A percentile compares a stretch with the other conserved stretches of the same genome.
phyloP scores from a whole-genome alignment of 1,284 basidiomycete species.

The Flammula alnicola region DNA sequence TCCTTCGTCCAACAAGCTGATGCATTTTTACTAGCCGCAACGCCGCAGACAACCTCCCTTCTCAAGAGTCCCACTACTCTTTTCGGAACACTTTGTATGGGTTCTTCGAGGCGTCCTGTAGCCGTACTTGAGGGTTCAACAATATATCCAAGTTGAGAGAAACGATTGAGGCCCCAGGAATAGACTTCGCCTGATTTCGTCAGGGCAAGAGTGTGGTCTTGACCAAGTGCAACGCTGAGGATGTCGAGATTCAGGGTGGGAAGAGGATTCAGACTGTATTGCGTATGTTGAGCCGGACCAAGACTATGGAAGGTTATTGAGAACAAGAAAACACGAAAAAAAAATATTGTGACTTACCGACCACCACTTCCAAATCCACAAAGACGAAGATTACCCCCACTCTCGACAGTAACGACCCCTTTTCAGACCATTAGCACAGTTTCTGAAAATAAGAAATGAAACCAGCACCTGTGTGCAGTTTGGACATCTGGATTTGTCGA shows the following conservation, averaged over 20 bases:
- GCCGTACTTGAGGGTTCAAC: slow-evolving; percentile 57
- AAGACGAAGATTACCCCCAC: slow-evolving; percentile 73
- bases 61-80: slow-evolving; percentile 80
- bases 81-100: slow-evolving; percentile 78
- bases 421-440: not conserved
- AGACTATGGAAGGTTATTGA: slow-evolving; percentile 48
- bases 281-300: slow-evolving; percentile 80
- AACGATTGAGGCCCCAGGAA: slow-evolving; percentile 91
- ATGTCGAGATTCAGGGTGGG: slow-evolving; percentile 59
- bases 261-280: slow-evolving; percentile 72
- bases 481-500: slow-evolving; percentile 77
- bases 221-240: slow-evolving; percentile 79
- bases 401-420: slow-evolving; percentile 79
- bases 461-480: slow-evolving; percentile 68
- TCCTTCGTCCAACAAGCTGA: slow-evolving; percentile 89
- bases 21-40: slow-evolving; percentile 88
- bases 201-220: slow-evolving; percentile 92
- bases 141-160: slow-evolving; percentile 87
- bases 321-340: not conserved
- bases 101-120: slow-evolving; percentile 48
- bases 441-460: not conserved
- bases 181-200: slow-evolving; percentile 83
- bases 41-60: slow-evolving; percentile 81
- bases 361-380: slow-evolving; percentile 90
- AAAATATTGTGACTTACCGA: slow-evolving; percentile 48